A percentile compares a stretch with the other conserved stretches of the same genome.
Conservation (phyloP, 257 asterid species). For the Jacaranda mimosifolia region DNA sequence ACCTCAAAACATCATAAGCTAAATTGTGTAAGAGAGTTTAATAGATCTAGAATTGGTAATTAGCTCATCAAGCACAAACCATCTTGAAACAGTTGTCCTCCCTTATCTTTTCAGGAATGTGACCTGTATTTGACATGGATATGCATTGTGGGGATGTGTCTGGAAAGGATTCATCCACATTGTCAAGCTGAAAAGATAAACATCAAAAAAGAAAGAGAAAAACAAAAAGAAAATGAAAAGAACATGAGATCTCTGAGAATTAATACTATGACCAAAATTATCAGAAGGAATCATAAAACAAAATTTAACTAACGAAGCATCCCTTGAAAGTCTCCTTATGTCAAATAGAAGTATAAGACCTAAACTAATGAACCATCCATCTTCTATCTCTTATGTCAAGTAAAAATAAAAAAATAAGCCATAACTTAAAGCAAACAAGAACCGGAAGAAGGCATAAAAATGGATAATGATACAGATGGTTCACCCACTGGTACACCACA, state of each 20-base stretch:
- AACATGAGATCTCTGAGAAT: neutral
- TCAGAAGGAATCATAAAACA: conserved; percentile 13
- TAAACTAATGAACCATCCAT: neutral
- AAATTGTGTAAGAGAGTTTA: conserved; percentile 14
- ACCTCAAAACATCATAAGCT: conserved; percentile 36
- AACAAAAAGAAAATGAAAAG: neutral
- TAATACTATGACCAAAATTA: neutral
- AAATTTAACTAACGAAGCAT: conserved; percentile 14
- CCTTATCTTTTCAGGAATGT: conserved; percentile 33
- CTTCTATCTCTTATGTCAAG: neutral
- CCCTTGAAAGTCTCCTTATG: neutral
- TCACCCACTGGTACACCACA: conserved; percentile 1
- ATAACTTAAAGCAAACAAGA: conserved; percentile 10
- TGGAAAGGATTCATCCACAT: conserved; percentile 35
- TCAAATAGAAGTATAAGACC: neutral
- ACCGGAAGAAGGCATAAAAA: conserved; percentile 10
- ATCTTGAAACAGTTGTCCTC: conserved; percentile 22
- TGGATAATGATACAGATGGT: conserved; percentile 12
- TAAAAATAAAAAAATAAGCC: conserved; percentile 7
- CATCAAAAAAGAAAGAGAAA: too few relatives aligned
- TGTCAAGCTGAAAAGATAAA: conserved; percentile 36
- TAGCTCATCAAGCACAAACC: conserved; percentile 47
- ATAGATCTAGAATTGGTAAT: conserved; percentile 27
- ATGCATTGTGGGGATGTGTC: conserved; percentile 30
- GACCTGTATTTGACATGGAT: conserved; percentile 27